Percentiles rank a stretch among this genome's conserved stretches.
phyloP scores from a whole-genome alignment of 768 basidiomycete species.

The Wakefieldia striispora region DNA sequence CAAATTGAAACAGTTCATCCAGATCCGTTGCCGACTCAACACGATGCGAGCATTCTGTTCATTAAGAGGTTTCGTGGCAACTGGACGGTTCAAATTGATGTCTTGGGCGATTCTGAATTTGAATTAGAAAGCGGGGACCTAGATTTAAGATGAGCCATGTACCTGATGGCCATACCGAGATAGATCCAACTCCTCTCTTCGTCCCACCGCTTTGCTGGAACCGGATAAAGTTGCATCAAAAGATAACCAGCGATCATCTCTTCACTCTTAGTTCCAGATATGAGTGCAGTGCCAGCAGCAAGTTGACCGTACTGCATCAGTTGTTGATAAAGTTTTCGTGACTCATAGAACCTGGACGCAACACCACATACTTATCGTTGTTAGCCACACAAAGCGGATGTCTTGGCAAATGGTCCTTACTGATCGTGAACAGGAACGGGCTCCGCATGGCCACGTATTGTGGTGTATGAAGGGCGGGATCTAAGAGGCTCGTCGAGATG shows the following conservation, averaged over 20 bases:
- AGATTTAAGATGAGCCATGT: constrained; percentile 7
- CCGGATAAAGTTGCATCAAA: constrained; percentile 70
- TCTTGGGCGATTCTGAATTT: constrained; percentile 75
- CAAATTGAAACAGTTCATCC: constrained; percentile 89
- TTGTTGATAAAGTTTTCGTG: constrained; percentile 66
- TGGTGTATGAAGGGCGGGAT: constrained; percentile 82
- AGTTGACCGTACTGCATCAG: constrained; percentile 74
- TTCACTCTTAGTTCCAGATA: constrained; percentile 74
- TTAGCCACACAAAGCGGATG: constrained; percentile 2
- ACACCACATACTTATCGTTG: constrained; percentile 74
- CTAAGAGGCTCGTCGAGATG: constrained; percentile 72
- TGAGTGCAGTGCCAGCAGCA: constrained; percentile 74
- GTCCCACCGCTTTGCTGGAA: constrained; percentile 79
- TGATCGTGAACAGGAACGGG: constrained; percentile 89
- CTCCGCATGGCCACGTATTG: constrained; percentile 77
- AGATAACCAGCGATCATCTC: constrained; percentile 87
- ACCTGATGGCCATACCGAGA: constrained; percentile 87
- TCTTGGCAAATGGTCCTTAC: constrained; percentile 47
- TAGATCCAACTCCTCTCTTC: constrained; percentile 90
- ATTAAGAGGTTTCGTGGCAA: constrained; percentile 68
- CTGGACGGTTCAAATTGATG: constrained; percentile 81
- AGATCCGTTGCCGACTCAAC: constrained; percentile 85
- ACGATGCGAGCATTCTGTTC: constrained; percentile 83
- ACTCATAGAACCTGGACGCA: constrained; percentile 75
- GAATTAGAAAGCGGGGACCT: constrained; percentile 5